Percentiles rank a stretch among this genome's conserved stretches.
Evolutionary conservation across 2,329 filamentous ascomycete genomes (phyloP).

Genomic region (Paecilomyces sp.): DNA sequence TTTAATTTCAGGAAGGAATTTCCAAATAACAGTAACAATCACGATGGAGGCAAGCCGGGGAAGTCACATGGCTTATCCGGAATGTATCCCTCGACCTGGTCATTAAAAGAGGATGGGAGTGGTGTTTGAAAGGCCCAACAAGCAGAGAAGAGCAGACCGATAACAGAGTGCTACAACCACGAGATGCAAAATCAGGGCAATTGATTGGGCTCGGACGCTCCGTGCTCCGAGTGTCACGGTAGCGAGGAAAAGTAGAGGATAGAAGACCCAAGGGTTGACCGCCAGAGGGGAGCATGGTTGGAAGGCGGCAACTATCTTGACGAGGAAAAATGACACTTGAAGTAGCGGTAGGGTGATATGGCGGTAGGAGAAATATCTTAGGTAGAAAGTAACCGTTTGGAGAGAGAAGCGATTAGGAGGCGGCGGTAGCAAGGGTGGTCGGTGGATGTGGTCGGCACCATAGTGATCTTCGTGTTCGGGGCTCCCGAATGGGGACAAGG

Average conservation of each 20-base stretch:
- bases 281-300: conserved; percentile 66
- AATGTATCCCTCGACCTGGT: not conserved
- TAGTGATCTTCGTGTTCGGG: conserved; percentile 9
- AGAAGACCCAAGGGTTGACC: conserved; percentile 56
- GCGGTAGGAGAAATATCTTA: conserved; percentile 21
- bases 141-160: conserved; percentile 27
- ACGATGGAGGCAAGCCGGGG: not conserved
- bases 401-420: conserved; percentile 26
- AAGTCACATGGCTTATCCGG: not conserved
- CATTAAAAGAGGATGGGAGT: not conserved
- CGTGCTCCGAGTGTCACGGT: conserved; percentile 51
- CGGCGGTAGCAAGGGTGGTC: conserved; percentile 35
- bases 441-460: conserved; percentile 14
- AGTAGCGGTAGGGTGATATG: conserved; percentile 30
- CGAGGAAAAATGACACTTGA: conserved; percentile 57
- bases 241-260: conserved; percentile 62
- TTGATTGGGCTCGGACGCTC: conserved; percentile 28
- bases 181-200: conserved; percentile 43
- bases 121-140: conserved; percentile 9
- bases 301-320: conserved; percentile 60
- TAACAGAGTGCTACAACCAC: conserved; percentile 35
- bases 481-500: conserved; percentile 14
- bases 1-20: not conserved
- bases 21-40: not conserved
- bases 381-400: conserved; percentile 16